A percentile compares a stretch with the other conserved stretches of the same genome.
Evolutionary conservation across 441 rosid species (phyloP).

Genomic region (Erodium trifolium): DNA sequence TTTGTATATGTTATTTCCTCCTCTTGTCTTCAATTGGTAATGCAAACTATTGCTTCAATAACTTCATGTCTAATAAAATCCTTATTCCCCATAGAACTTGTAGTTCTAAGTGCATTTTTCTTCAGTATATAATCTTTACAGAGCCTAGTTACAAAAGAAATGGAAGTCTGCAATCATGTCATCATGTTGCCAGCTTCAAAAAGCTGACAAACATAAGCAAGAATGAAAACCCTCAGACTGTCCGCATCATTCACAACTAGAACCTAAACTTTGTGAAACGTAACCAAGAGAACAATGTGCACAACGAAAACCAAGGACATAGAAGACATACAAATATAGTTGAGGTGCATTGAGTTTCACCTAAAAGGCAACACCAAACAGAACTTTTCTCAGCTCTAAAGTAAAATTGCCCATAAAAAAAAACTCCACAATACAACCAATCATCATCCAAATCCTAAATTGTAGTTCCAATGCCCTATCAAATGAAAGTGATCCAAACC

Average conservation of each 20-base stretch:
- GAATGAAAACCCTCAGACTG: not conserved
- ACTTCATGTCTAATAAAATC: not conserved
- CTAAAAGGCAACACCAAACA: not conserved
- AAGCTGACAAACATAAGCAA: not conserved
- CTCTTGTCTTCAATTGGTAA: not conserved
- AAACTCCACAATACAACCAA: not conserved
- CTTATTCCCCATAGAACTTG: not conserved
- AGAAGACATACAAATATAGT: not conserved
- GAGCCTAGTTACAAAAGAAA: no score
- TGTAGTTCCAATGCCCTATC: not conserved
- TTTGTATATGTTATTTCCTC: not conserved
- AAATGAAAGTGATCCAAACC: not conserved
- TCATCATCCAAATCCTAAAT: not conserved
- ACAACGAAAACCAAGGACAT: not conserved
- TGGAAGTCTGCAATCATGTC: no score
- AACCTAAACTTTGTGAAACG: not conserved
- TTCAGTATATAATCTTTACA: no score
- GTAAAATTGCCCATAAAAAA: no score
- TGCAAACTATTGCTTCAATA: not conserved
- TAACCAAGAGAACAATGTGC: not conserved
- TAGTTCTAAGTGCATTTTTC: not conserved
- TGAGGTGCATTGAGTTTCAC: not conserved
- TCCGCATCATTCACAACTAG: not conserved
- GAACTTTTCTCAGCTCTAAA: no score
- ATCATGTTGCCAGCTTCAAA: not conserved